phyloP scores from a whole-genome alignment of 2,329 filamentous ascomycete species.

The Zymoseptoria crescenta region DNA sequence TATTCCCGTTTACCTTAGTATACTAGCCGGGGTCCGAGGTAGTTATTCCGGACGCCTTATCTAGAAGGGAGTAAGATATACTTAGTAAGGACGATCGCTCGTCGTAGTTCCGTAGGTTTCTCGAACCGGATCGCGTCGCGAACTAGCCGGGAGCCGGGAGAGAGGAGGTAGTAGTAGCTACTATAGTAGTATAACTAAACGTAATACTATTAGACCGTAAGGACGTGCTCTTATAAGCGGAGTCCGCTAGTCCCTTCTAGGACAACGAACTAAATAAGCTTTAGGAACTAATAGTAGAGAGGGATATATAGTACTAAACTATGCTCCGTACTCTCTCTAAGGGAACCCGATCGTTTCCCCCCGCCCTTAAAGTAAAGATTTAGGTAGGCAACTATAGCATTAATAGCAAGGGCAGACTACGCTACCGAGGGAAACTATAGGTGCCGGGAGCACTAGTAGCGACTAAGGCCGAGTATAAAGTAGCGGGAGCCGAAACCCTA shows the following conservation, averaged over 20 bases:
- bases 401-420: neutral
- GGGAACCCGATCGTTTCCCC: neutral
- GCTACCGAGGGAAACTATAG: neutral
- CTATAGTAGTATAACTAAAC: neutral
- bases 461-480: neutral
- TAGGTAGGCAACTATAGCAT: no score
- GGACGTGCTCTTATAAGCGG: no score
- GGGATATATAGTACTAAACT: neutral
- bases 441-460: neutral
- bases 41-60: no score
- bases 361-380: neutral
- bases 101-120: neutral
- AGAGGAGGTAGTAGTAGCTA: neutral
- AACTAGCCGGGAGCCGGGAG: slow-evolving; percentile 1
- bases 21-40: slow-evolving; percentile 5
- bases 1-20: slow-evolving; percentile 9
- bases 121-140: neutral
- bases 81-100: slow-evolving; percentile 3
- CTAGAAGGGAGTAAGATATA: slow-evolving; percentile 7
- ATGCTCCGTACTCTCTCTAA: neutral
- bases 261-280: no score
- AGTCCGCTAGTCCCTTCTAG: no score
- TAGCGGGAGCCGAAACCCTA: no score
- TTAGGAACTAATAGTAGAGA: no score
- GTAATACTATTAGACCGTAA: neutral